Conservation (phyloP, 345 rosid genomes). For the Salix brachista region DNA sequence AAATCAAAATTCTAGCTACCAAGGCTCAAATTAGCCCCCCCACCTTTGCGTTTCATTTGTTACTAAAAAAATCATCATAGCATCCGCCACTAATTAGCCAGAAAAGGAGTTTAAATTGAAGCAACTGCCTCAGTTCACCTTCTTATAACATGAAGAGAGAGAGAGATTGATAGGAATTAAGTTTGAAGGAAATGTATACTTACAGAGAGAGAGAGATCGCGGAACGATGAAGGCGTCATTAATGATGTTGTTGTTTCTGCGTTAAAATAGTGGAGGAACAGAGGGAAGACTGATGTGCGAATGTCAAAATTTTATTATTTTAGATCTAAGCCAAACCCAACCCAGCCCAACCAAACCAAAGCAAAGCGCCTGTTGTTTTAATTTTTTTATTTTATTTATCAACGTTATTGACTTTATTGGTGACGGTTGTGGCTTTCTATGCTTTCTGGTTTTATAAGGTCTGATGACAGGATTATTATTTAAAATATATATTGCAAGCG, state of each 20-base stretch:
- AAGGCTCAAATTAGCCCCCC: background rate
- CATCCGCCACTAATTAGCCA: background rate
- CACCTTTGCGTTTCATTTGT: background rate
- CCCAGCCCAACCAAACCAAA: background rate
- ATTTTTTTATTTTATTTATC: background rate
- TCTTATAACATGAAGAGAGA: background rate
- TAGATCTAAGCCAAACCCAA: background rate
- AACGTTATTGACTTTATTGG: background rate
- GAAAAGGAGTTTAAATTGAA: background rate
- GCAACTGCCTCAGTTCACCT: background rate
- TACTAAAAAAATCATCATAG: background rate
- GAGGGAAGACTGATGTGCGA: background rate
- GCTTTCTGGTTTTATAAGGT: background rate
- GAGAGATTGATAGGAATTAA: background rate
- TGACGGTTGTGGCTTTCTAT: background rate
- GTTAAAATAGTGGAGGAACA: background rate
- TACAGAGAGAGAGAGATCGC: background rate
- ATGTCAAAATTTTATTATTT: background rate
- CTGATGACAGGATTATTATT: background rate
- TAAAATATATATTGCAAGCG: background rate
- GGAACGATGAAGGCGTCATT: background rate
- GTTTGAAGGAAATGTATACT: background rate
- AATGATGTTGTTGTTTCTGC: background rate
- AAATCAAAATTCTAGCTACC: background rate
- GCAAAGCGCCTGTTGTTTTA: background rate